phyloP scores from a whole-genome alignment of 352 stramenopile species.

The Phytophthora brassicae region DNA sequence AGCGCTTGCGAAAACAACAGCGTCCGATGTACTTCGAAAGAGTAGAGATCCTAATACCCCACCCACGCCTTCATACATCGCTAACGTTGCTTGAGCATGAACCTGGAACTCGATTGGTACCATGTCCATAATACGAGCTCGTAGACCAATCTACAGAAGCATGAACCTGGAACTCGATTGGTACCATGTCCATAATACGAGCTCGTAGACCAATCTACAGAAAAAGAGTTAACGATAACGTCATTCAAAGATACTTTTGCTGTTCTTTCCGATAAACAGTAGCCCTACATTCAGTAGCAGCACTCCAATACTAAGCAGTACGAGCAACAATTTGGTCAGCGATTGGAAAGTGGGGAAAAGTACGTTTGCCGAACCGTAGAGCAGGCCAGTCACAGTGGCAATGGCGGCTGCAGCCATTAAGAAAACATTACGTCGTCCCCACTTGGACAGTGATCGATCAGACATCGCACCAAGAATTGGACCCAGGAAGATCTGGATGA shows the following conservation, averaged over 20 bases:
- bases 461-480: slow-evolving; percentile 73
- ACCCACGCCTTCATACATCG: slow-evolving; percentile 71
- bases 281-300: slow-evolving; percentile 59
- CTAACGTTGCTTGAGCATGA: slow-evolving; percentile 65
- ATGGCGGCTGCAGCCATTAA: slow-evolving; percentile 51
- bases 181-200: slow-evolving; percentile 77
- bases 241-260: background rate
- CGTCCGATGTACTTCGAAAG: slow-evolving; percentile 65
- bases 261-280: background rate
- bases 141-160: slow-evolving; percentile 58
- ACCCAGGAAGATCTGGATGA: slow-evolving; percentile 67
- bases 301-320: slow-evolving; percentile 63
- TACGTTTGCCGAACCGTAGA: slow-evolving; percentile 67
- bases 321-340: slow-evolving; percentile 53
- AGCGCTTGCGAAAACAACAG: slow-evolving; percentile 70
- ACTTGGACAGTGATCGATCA: slow-evolving; percentile 71
- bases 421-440: slow-evolving; percentile 70
- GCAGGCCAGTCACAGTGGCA: slow-evolving; percentile 50
- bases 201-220: slow-evolving; percentile 63
- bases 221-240: background rate
- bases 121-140: slow-evolving; percentile 75
- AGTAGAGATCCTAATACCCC: slow-evolving; percentile 58
- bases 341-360: slow-evolving; percentile 50
- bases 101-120: slow-evolving; percentile 78
- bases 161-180: slow-evolving; percentile 77